These are phyloP conservation scores for Anastatica hierochuntica DNA, from an alignment of 345 rosid species.

Conservation along the genomic window DNA sequence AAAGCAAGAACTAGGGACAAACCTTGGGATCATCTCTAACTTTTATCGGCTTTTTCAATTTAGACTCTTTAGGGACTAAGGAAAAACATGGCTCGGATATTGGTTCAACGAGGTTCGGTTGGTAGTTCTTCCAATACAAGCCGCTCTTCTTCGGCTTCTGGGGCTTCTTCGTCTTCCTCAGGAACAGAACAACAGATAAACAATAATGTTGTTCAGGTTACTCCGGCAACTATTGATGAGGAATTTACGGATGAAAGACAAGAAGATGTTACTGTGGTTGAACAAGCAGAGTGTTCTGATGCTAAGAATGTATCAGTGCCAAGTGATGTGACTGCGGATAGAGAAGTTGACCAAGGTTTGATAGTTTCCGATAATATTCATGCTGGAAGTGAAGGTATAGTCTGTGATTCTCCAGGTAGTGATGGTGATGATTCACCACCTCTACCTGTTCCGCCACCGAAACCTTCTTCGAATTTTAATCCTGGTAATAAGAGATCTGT, in stretches of 20 bases:
- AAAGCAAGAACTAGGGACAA: constrained; percentile 87
- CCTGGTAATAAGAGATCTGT: constrained; percentile 41
- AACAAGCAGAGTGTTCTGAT: constrained; percentile 42
- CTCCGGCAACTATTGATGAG: constrained; percentile 46
- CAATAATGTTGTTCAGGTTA: constrained; percentile 30
- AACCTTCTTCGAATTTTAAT: constrained; percentile 32
- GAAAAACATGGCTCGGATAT: constrained; percentile 68
- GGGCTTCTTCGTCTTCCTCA: constrained; percentile 51
- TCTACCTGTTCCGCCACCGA: constrained; percentile 87
- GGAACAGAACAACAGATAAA: constrained; percentile 41
- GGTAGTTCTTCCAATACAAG: constrained; percentile 69
- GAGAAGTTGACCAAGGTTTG: constrained; percentile 31
- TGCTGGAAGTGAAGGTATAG: constrained; percentile 46
- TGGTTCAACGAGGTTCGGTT: constrained; percentile 82
- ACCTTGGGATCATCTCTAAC: constrained; percentile 34
- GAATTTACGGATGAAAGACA: constrained; percentile 45
- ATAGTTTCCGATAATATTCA: constrained; percentile 34
- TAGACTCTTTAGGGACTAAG: constrained; percentile 8
- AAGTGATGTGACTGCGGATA: constrained; percentile 30
- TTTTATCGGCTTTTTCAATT: too few relatives aligned
- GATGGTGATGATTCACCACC: constrained; percentile 61
- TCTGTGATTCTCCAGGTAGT: constrained; percentile 28
- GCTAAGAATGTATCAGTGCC: constrained; percentile 36
- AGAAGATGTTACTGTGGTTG: constrained; percentile 45
- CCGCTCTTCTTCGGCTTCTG: constrained; percentile 49